Percentiles rank a stretch among this genome's conserved stretches.
These are phyloP conservation scores for Thalassiosira allenii DNA, from an alignment of 352 stramenopile species.

Conservation along the genomic window DNA sequence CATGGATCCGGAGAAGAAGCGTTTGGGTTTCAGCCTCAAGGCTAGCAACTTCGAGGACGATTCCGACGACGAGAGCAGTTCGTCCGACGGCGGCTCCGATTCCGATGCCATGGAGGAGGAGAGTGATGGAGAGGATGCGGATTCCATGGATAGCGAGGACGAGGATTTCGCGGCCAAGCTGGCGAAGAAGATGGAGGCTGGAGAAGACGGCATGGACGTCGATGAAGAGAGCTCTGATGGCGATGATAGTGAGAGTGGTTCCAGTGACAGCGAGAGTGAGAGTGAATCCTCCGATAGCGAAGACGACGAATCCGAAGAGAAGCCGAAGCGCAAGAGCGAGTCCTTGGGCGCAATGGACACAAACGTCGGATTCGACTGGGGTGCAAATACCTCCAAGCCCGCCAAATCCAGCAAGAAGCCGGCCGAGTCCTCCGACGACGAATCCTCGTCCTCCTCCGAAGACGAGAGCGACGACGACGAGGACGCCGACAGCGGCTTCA, in stretches of 20 bases:
- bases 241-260: slow-evolving; percentile 38
- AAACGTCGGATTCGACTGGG: slow-evolving; percentile 86
- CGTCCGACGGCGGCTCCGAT: slow-evolving; percentile 46
- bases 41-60: slow-evolving; percentile 93
- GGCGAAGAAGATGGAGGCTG: slow-evolving; percentile 64
- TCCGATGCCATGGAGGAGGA: slow-evolving; percentile 66
- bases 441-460: slow-evolving; percentile 45
- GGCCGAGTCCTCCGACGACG: slow-evolving; percentile 62
- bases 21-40: slow-evolving; percentile 95
- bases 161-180: slow-evolving; percentile 83
- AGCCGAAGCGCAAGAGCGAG: slow-evolving; percentile 30
- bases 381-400: slow-evolving; percentile 1
- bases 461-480: slow-evolving; percentile 85
- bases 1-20: slow-evolving; percentile 88
- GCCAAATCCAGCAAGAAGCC: slow-evolving; percentile 38
- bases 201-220: slow-evolving; percentile 43
- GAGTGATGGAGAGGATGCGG: slow-evolving; percentile 73
- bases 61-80: slow-evolving; percentile 85
- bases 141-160: slow-evolving; percentile 80
- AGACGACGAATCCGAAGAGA: slow-evolving; percentile 83
- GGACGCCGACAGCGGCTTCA: slow-evolving; percentile 64
- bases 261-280: slow-evolving; percentile 72
- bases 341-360: slow-evolving; percentile 70
- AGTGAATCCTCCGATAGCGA: slow-evolving; percentile 68
- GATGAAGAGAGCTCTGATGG: slow-evolving; percentile 42